Conservation (phyloP, 768 basidiomycete genomes). For the Russula earlei region DNA sequence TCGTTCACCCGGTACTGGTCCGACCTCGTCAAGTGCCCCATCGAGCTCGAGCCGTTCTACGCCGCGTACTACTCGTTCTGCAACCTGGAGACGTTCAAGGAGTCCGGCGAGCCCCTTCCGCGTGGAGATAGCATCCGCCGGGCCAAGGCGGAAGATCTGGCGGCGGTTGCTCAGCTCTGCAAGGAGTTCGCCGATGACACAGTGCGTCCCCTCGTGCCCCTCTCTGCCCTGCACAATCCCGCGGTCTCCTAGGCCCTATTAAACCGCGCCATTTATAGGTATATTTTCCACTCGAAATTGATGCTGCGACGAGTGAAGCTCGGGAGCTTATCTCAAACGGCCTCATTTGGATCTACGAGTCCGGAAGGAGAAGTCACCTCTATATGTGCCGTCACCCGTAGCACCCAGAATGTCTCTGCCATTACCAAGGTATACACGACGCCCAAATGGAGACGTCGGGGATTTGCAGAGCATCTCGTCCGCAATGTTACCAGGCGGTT, state of each 20-base stretch:
- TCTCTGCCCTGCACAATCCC: background rate
- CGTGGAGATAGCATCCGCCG: conserved; percentile 31
- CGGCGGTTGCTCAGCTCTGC: conserved; percentile 35
- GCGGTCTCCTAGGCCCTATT: background rate
- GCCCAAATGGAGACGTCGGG: conserved; percentile 34
- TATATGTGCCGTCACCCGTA: conserved; percentile 50
- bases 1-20: conserved; percentile 39
- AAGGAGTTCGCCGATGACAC: conserved; percentile 45
- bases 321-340: conserved; percentile 37
- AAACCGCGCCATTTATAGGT: conserved; percentile 26
- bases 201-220: conserved; percentile 27
- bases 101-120: conserved; percentile 23
- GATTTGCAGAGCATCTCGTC: conserved; percentile 46
- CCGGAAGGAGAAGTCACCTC: conserved; percentile 33
- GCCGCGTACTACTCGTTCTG: conserved; percentile 39
- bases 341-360: conserved; percentile 47
- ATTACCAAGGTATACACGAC: conserved; percentile 53
- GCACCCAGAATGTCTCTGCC: conserved; percentile 38
- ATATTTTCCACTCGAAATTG: conserved; percentile 35
- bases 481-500: conserved; percentile 37
- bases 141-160: conserved; percentile 32
- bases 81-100: conserved; percentile 31
- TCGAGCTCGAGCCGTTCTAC: conserved; percentile 40
- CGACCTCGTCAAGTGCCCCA: conserved; percentile 30
- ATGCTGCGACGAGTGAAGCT: conserved; percentile 36